These are phyloP conservation scores for Yueomyces sp. DNA, from an alignment of 805 yeast species.

Conservation along the genomic window DNA sequence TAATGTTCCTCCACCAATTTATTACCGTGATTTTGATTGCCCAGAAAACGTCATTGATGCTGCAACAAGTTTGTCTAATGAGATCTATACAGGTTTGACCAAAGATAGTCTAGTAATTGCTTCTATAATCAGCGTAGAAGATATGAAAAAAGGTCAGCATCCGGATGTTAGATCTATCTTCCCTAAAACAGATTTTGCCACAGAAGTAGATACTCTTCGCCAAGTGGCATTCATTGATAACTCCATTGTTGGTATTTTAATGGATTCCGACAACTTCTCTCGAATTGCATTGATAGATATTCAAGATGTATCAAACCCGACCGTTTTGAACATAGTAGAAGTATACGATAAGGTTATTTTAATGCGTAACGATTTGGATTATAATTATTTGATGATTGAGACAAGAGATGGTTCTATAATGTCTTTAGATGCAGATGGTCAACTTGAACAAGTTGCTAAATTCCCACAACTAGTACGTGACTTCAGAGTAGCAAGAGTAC, in stretches of 20 bases:
- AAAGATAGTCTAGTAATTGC: slow-evolving; percentile 35
- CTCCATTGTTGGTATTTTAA: slow-evolving; percentile 39
- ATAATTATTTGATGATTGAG: slow-evolving; percentile 39
- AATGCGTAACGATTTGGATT: slow-evolving; percentile 41
- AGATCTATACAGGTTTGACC: slow-evolving; percentile 43
- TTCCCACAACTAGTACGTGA: slow-evolving; percentile 64
- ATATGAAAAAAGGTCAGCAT: slow-evolving; percentile 34
- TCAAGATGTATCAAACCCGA: slow-evolving; percentile 29
- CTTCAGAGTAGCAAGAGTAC: slow-evolving; percentile 32
- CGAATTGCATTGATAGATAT: slow-evolving; percentile 39
- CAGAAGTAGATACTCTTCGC: slow-evolving; percentile 36
- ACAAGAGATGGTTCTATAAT: slow-evolving; percentile 49
- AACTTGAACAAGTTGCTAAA: slow-evolving; percentile 27
- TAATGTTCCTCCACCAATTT: slow-evolving; percentile 90
- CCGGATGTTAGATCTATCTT: slow-evolving; percentile 30
- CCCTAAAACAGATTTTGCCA: slow-evolving; percentile 24
- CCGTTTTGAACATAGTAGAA: slow-evolving; percentile 29
- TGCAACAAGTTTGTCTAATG: slow-evolving; percentile 51
- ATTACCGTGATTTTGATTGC: slow-evolving; percentile 51
- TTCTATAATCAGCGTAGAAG: slow-evolving; percentile 28
- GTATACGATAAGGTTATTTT: slow-evolving; percentile 39
- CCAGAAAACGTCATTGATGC: slow-evolving; percentile 45
- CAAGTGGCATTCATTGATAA: slow-evolving; percentile 50
- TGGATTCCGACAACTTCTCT: slow-evolving; percentile 40
- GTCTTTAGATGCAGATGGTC: slow-evolving; percentile 26